phyloP scores from a whole-genome alignment of 306 rosid species.

The Abrus pulchellus region DNA sequence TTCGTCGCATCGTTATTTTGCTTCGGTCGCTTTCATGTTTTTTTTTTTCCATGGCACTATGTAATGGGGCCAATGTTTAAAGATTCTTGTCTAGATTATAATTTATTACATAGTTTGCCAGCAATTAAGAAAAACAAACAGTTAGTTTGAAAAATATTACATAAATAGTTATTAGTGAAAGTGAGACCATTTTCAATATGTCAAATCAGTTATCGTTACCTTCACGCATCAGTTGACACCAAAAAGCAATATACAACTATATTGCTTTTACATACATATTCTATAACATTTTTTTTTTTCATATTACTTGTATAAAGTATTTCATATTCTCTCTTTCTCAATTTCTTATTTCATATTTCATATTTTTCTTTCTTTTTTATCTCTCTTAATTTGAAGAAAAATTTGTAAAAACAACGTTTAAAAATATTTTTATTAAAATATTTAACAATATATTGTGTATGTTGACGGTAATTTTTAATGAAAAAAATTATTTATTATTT shows the following conservation, averaged over 20 bases:
- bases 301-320: too few relatives aligned
- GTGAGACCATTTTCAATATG: not conserved
- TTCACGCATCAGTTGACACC: not conserved
- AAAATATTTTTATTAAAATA: too few relatives aligned
- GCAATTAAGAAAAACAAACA: not conserved
- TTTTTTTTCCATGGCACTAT: not conserved
- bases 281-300: too few relatives aligned
- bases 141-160: not conserved
- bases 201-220: constrained; percentile 17
- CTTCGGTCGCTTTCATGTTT: constrained; percentile 42
- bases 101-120: not conserved
- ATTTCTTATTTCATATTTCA: too few relatives aligned
- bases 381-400: too few relatives aligned
- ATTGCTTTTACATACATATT: too few relatives aligned
- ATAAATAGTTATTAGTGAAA: not conserved
- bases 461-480: too few relatives aligned
- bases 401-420: too few relatives aligned
- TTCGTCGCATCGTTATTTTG: constrained; percentile 30
- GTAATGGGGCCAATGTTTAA: constrained; percentile 35
- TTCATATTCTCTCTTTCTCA: too few relatives aligned
- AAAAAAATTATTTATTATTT: too few relatives aligned
- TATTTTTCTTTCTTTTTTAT: too few relatives aligned
- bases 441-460: too few relatives aligned
- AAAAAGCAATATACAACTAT: not conserved
- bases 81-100: not conserved